Conservation (phyloP, 2,329 filamentous ascomycete genomes). For the Penicillium hesseltinei region DNA sequence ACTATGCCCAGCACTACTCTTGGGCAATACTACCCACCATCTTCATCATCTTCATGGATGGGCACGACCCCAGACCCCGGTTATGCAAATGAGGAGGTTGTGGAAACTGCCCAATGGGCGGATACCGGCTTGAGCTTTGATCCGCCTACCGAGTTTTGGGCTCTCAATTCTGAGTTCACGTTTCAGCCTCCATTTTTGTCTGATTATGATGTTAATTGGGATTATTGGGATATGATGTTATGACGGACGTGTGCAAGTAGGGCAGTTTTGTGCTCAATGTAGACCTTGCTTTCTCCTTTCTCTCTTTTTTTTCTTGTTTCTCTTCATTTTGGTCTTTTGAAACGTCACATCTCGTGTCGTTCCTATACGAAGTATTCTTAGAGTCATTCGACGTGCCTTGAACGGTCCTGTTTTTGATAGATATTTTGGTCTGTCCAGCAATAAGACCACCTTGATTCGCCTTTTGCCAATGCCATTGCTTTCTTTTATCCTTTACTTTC, state of each 20-base stretch:
- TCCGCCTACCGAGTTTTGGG: slow-evolving; percentile 9
- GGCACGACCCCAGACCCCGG: not conserved
- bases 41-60: not conserved
- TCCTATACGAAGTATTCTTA: not conserved
- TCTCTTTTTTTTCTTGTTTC: too few relatives aligned
- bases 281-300: not conserved
- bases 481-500: not conserved
- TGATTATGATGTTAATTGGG: slow-evolving; percentile 10
- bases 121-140: not conserved
- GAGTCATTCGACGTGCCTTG: not conserved
- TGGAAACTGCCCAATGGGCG: not conserved
- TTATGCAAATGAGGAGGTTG: not conserved
- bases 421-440: not conserved
- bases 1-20: not conserved
- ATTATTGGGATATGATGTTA: not conserved
- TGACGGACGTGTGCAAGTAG: not conserved
- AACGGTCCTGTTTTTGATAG: not conserved
- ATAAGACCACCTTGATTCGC: not conserved
- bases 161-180: slow-evolving; percentile 7
- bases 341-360: not conserved
- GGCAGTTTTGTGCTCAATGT: too few relatives aligned
- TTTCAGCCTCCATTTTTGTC: slow-evolving; percentile 8
- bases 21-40: not conserved
- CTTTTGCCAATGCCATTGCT: not conserved
- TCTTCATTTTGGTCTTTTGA: not conserved